These are phyloP conservation scores for Anthracocystis walkeri DNA, from an alignment of 1,284 basidiomycete species.

Conservation along the genomic window DNA sequence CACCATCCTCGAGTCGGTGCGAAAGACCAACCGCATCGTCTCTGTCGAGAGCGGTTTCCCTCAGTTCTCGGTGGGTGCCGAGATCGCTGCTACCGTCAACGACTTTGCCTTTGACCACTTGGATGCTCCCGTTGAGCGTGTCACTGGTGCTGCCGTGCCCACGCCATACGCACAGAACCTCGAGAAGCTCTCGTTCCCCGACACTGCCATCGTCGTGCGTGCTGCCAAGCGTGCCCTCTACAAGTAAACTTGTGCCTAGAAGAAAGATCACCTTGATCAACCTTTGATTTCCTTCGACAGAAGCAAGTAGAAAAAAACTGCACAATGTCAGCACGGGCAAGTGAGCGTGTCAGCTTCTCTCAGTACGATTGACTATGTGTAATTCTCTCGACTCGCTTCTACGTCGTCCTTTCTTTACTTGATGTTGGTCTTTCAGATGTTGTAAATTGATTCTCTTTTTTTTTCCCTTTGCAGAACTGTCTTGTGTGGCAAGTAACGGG, in stretches of 20 bases:
- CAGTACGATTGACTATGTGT: neutral
- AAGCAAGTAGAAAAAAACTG: too few relatives aligned
- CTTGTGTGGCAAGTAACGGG: neutral
- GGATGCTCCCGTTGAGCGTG: constrained; percentile 95
- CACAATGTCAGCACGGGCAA: too few relatives aligned
- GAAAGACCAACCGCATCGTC: constrained; percentile 97
- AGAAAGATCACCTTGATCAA: too few relatives aligned
- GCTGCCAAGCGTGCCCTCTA: constrained; percentile 67
- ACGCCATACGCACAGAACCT: constrained; percentile 74
- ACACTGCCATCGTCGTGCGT: constrained; percentile 59
- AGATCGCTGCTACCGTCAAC: constrained; percentile 84
- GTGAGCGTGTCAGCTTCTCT: too few relatives aligned
- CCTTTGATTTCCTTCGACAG: neutral
- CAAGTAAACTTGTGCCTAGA: constrained; percentile 29
- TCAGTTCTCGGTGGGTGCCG: constrained; percentile 95
- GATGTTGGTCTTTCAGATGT: constrained; percentile 4
- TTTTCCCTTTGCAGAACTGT: neutral
- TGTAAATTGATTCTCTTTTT: constrained; percentile 9
- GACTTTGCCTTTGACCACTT: constrained; percentile 76
- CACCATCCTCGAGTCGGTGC: constrained; percentile 92
- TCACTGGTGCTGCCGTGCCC: constrained; percentile 83
- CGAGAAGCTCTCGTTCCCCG: constrained; percentile 66
- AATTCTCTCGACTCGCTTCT: neutral
- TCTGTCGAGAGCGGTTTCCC: constrained; percentile 99
- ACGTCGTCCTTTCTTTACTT: neutral